Base-by-base conservation (phyloP, 169 alveolate genomes). In the Cryptosporidium baileyi region DNA sequence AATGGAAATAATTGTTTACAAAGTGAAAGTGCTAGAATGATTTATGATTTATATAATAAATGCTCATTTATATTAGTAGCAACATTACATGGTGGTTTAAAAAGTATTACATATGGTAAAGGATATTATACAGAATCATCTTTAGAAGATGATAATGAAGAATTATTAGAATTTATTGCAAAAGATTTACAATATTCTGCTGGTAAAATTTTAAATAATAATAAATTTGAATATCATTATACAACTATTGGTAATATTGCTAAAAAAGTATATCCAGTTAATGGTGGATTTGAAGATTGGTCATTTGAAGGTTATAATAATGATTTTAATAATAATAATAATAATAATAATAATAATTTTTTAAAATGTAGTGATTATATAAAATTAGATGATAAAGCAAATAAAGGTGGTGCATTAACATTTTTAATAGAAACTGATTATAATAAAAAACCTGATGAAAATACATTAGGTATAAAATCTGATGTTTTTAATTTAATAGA, bases 251-350 rank as follows among this genome's bases (percentile, higher is more conserved):
- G 85, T 3, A 26, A 15, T 57, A 54, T 74, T 11, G 38, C 63
- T 32, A 40, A 74, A 40, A 51, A 28, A 15, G 85, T 74, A 11
- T 74, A 74, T 41, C 67, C 85, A 34, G 74, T 74, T 6, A 51
- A 74, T 32, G 85, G 85, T 26, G 60, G 74, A 15, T 74, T 74
- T 54, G 85, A 74, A 24, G 85, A 74, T 34, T 74, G 85, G 85
- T 51, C 85, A 28, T 36, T 54, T 2, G 30, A 9, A 44, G 85
- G 85, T 1, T 74, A 74, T 28, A 51, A 41, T 45, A 30, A n/a
- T 26, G 60, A 17, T 4, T 40, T 30, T 22, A 38, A 30, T 0
- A 11, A 5, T 3, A 28, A 54, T 17, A 43, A 45, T 63, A 41
- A 43, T 15, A 38, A 44, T 30, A n/a, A 6, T 61, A 62, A 62